phyloP scores from a whole-genome alignment of 345 rosid species.

The Geranium rotundifolium region DNA sequence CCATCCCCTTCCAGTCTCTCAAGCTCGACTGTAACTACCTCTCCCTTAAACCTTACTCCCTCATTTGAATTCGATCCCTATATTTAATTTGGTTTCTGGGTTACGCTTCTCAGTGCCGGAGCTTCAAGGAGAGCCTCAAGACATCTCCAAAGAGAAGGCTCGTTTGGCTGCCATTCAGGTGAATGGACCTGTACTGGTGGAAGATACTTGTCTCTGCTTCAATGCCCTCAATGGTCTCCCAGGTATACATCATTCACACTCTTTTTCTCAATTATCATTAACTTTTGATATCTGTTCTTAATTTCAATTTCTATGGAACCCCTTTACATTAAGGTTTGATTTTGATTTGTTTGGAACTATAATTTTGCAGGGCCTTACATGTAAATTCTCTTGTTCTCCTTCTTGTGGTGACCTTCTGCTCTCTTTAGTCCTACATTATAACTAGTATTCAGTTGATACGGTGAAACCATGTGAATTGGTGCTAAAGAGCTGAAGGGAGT shows the following conservation, averaged over 20 bases:
- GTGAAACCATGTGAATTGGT: neutral
- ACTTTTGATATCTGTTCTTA: neutral
- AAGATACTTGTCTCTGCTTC: slow-evolving; percentile 83
- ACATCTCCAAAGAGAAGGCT: too few relatives aligned
- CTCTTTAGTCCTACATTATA: too few relatives aligned
- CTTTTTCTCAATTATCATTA: neutral
- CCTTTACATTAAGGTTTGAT: neutral
- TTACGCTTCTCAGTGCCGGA: too few relatives aligned
- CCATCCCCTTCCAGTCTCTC: slow-evolving; percentile 22
- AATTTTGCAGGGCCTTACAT: slow-evolving; percentile 88
- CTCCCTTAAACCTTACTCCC: neutral
- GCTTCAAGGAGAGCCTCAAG: too few relatives aligned
- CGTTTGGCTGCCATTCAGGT: slow-evolving; percentile 26
- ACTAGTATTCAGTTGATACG: neutral
- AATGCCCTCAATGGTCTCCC: too few relatives aligned
- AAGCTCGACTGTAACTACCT: slow-evolving; percentile 61
- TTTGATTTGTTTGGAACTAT: neutral
- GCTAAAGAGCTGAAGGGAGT: too few relatives aligned
- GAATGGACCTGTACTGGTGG: slow-evolving; percentile 85
- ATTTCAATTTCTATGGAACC: too few relatives aligned
- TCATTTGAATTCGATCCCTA: neutral
- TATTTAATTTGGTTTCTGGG: neutral
- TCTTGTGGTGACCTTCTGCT: neutral
- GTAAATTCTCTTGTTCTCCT: slow-evolving; percentile 30
- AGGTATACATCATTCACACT: too few relatives aligned